Conservation (phyloP, 306 rosid species). For the Oemleria cerasiformis region DNA sequence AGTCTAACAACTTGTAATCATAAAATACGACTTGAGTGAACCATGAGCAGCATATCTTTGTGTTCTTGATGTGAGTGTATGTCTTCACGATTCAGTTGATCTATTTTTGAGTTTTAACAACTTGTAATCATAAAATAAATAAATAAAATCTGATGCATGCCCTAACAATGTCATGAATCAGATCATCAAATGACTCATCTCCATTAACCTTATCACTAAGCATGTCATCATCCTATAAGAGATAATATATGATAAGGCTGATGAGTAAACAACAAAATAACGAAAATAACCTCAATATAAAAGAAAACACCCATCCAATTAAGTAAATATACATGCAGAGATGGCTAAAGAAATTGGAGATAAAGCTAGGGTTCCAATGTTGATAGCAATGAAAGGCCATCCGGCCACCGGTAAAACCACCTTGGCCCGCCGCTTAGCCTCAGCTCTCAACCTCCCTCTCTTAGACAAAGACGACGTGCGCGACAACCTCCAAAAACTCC, state of each 20-base stretch:
- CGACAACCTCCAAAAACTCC: constrained; percentile 21
- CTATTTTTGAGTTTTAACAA: too few relatives aligned
- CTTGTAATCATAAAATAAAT: too few relatives aligned
- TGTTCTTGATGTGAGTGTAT: too few relatives aligned
- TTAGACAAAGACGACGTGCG: constrained; percentile 63
- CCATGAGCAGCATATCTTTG: too few relatives aligned
- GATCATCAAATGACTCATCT: background rate
- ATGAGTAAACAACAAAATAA: background rate
- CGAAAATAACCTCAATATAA: background rate
- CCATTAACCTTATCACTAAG: background rate
- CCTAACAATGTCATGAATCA: background rate
- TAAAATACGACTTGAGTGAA: too few relatives aligned
- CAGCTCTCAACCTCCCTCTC: constrained; percentile 46
- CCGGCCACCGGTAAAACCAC: constrained; percentile 65
- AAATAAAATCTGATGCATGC: too few relatives aligned
- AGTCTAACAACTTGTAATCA: too few relatives aligned
- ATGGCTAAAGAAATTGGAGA: background rate
- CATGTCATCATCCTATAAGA: background rate
- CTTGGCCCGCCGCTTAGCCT: constrained; percentile 43
- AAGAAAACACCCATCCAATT: background rate
- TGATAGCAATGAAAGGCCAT: constrained; percentile 74
- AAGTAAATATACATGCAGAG: background rate
- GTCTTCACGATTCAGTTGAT: too few relatives aligned
- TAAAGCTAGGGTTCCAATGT: constrained; percentile 7
- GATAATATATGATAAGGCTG: background rate